A percentile compares a stretch with the other conserved stretches of the same genome.
Conservation (phyloP, 768 basidiomycete species). For the Suillus subaureus region DNA sequence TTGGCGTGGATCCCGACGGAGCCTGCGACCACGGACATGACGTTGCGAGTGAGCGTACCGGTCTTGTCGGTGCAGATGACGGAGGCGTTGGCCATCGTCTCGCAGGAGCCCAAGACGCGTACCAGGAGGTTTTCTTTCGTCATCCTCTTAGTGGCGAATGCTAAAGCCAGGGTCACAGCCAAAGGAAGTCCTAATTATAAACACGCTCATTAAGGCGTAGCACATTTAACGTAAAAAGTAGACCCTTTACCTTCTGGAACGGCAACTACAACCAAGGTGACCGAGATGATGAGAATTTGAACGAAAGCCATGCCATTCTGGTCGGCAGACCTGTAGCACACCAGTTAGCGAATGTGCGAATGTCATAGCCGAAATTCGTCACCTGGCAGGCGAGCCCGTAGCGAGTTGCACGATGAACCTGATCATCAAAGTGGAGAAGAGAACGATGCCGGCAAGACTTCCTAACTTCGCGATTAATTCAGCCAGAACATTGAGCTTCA, state of each 20-base stretch:
- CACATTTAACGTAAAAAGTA: not conserved
- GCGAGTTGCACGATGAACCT: slow-evolving; percentile 92
- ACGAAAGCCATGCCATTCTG: slow-evolving; percentile 90
- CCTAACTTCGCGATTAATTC: slow-evolving; percentile 95
- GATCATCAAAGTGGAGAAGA: slow-evolving; percentile 89
- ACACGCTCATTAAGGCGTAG: slow-evolving; percentile 2
- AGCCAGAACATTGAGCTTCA: slow-evolving; percentile 92
- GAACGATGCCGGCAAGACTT: slow-evolving; percentile 73
- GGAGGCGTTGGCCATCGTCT: slow-evolving; percentile 98
- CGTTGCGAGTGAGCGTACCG: slow-evolving; percentile 93
- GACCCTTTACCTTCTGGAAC: slow-evolving; percentile 72
- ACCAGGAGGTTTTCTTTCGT: slow-evolving; percentile 93
- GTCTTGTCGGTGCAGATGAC: slow-evolving; percentile 97
- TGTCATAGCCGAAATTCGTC: slow-evolving; percentile 14
- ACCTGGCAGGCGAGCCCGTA: slow-evolving; percentile 58
- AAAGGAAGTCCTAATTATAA: slow-evolving; percentile 74
- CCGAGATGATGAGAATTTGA: slow-evolving; percentile 91
- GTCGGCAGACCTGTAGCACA: slow-evolving; percentile 57
- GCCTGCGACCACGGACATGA: slow-evolving; percentile 95
- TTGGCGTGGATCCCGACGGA: slow-evolving; percentile 94
- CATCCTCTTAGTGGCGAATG: slow-evolving; percentile 99
- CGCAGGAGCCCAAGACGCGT: slow-evolving; percentile 93
- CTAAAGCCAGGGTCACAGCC: slow-evolving; percentile 93
- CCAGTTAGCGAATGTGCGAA: not conserved
- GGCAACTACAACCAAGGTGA: slow-evolving; percentile 88